A percentile compares a stretch with the other conserved stretches of the same genome.
Evolutionary conservation across 2,329 filamentous ascomycete species (phyloP).

Genomic region (Graphilbum fragrans): DNA sequence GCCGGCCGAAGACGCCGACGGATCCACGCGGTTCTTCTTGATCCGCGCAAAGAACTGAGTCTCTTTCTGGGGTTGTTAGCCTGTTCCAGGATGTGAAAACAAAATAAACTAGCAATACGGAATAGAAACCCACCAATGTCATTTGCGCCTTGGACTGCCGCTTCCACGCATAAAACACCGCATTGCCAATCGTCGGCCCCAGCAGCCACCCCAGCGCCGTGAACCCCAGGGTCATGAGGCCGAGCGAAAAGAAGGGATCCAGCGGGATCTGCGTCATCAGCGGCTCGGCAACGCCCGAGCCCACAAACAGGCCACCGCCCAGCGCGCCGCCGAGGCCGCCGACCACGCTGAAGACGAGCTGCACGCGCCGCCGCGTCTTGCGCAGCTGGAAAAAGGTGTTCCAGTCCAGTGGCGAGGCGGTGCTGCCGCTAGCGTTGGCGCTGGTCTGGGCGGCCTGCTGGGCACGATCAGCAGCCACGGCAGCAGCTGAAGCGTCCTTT

Average conservation of each 20-base stretch:
- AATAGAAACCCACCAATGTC: conserved; percentile 39
- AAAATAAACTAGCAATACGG: not conserved
- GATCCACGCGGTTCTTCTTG: conserved; percentile 86
- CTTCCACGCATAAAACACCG: conserved; percentile 67
- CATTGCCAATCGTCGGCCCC: conserved; percentile 72
- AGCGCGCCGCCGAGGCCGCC: conserved; percentile 51
- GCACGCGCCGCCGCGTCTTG: conserved; percentile 71
- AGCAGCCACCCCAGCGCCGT: conserved; percentile 78
- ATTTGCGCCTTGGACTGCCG: conserved; percentile 60
- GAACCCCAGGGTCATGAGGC: conserved; percentile 64
- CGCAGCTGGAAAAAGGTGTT: conserved; percentile 87
- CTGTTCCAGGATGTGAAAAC: not conserved
- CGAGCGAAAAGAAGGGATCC: conserved; percentile 79
- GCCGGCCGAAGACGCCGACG: conserved; percentile 72
- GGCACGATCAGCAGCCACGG: too few relatives aligned
- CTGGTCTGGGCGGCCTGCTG: too few relatives aligned
- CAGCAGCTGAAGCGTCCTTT: conserved; percentile 10
- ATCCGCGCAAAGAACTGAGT: conserved; percentile 86
- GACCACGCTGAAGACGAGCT: conserved; percentile 63
- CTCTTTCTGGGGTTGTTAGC: conserved; percentile 55
- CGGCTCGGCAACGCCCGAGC: conserved; percentile 60
- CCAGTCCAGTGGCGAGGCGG: conserved; percentile 69
- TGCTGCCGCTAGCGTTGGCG: not conserved
- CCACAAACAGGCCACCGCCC: conserved; percentile 52
- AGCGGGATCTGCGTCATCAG: conserved; percentile 62